Percentiles rank a stretch among this genome's conserved stretches.
phyloP scores from a whole-genome alignment of 768 basidiomycete genomes.

The Mycena amicta region DNA sequence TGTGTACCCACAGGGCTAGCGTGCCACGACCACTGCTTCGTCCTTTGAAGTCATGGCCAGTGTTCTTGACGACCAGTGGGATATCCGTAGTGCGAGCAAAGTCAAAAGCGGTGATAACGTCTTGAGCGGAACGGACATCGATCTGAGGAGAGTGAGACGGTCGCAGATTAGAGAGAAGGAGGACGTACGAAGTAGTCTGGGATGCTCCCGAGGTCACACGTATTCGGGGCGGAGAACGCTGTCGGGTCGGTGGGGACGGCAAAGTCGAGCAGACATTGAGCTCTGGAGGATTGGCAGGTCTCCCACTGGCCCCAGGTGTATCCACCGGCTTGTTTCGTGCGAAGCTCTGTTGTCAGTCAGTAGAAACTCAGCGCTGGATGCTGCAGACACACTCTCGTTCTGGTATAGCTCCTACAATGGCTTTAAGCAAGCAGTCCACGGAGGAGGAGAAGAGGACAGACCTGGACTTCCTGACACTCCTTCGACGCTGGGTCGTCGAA shows the following conservation, averaged over 20 bases:
- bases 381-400: constrained; percentile 13
- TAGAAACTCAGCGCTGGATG: no score
- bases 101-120: constrained; percentile 47
- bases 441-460: not conserved
- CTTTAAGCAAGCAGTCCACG: not conserved
- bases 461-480: constrained; percentile 14
- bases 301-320: constrained; percentile 54
- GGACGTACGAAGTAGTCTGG: constrained; percentile 40
- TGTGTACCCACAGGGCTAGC: constrained; percentile 50
- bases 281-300: constrained; percentile 49
- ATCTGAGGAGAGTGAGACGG: constrained; percentile 32
- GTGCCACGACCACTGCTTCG: constrained; percentile 48
- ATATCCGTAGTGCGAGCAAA: constrained; percentile 42
- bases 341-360: constrained; percentile 1
- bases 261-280: constrained; percentile 52
- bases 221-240: constrained; percentile 28
- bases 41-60: constrained; percentile 55
- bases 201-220: constrained; percentile 41
- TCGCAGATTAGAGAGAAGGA: not conserved
- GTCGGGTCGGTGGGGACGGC: constrained; percentile 33
- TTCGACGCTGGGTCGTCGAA: constrained; percentile 15
- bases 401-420: constrained; percentile 11
- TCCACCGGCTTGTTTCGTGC: constrained; percentile 23
- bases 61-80: constrained; percentile 54
- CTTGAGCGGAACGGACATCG: constrained; percentile 41